Conservation (phyloP, 2,329 filamentous ascomycete genomes). For the Diaporthe nobilis region DNA sequence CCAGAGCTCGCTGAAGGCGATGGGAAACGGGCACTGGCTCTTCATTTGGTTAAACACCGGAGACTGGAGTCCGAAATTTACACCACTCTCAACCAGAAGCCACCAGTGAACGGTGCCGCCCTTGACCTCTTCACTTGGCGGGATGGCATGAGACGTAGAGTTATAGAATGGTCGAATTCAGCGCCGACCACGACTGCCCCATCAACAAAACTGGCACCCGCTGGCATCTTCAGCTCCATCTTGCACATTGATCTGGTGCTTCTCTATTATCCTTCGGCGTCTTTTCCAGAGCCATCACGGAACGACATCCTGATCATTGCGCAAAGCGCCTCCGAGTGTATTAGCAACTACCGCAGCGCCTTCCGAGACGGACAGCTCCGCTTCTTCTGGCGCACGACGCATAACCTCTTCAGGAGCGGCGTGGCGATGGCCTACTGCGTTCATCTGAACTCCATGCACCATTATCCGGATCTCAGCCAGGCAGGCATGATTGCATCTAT, state of each 20-base stretch:
- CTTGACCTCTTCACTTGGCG: slow-evolving; percentile 43
- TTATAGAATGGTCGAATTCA: slow-evolving; percentile 27
- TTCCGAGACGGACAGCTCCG: neutral
- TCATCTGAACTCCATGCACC: neutral
- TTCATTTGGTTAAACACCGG: slow-evolving; percentile 45
- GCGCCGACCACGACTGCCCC: no score
- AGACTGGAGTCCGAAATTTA: slow-evolving; percentile 48
- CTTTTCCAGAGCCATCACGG: neutral
- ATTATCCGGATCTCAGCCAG: neutral
- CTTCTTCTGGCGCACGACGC: neutral
- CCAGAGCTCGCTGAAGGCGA: slow-evolving; percentile 25
- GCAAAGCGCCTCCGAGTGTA: neutral
- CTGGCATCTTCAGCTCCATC: no score
- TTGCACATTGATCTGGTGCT: neutral
- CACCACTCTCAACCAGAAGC: slow-evolving; percentile 43
- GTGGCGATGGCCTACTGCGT: neutral
- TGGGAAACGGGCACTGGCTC: slow-evolving; percentile 28
- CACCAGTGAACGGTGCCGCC: slow-evolving; percentile 34
- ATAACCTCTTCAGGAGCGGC: neutral
- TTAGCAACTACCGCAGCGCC: neutral
- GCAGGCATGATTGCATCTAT: slow-evolving; percentile 37
- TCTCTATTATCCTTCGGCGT: neutral
- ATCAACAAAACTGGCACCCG: no score
- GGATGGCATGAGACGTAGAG: slow-evolving; percentile 41
- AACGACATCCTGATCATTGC: neutral